Percentiles rank a stretch among this genome's conserved stretches.
Evolutionary conservation across 306 rosid species (phyloP).

Genomic region (Lathyrus oleraceus): DNA sequence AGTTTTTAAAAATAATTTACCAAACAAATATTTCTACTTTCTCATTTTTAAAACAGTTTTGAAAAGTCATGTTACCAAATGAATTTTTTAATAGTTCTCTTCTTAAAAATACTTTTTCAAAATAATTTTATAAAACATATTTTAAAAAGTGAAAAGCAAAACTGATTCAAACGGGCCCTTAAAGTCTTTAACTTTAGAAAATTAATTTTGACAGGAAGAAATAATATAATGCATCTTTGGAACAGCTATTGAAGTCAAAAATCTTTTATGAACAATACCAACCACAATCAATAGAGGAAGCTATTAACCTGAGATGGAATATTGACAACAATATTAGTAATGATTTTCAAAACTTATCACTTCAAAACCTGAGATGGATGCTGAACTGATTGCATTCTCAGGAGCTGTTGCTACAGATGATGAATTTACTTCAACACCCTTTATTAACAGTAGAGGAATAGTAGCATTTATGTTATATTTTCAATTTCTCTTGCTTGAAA

Average conservation of each 20-base stretch:
- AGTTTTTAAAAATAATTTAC: too few species aligned
- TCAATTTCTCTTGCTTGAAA: too few species aligned
- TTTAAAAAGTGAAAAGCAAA: too few species aligned
- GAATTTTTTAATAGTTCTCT: too few species aligned
- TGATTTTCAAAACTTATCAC: not conserved
- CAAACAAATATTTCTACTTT: too few species aligned
- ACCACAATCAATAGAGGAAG: not conserved
- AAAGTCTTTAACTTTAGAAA: not conserved
- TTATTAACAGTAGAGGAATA: slow-evolving; percentile 3
- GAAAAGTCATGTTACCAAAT: too few species aligned
- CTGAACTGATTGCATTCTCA: not conserved
- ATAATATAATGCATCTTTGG: not conserved
- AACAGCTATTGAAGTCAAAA: not conserved
- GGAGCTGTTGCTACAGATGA: slow-evolving; percentile 3
- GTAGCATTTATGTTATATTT: not conserved
- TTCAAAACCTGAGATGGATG: slow-evolving; percentile 9
- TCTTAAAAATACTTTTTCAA: too few species aligned
- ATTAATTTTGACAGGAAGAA: slow-evolving; percentile 50
- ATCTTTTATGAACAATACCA: slow-evolving; percentile 2
- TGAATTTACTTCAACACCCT: slow-evolving; percentile 1
- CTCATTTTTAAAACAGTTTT: too few species aligned
- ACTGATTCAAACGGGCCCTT: too few species aligned
- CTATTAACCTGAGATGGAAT: not conserved
- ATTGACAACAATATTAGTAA: not conserved
- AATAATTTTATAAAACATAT: too few species aligned